These are phyloP conservation scores for Achlya hypogyna DNA, from an alignment of 352 stramenopile genomes.

Conservation along the genomic window DNA sequence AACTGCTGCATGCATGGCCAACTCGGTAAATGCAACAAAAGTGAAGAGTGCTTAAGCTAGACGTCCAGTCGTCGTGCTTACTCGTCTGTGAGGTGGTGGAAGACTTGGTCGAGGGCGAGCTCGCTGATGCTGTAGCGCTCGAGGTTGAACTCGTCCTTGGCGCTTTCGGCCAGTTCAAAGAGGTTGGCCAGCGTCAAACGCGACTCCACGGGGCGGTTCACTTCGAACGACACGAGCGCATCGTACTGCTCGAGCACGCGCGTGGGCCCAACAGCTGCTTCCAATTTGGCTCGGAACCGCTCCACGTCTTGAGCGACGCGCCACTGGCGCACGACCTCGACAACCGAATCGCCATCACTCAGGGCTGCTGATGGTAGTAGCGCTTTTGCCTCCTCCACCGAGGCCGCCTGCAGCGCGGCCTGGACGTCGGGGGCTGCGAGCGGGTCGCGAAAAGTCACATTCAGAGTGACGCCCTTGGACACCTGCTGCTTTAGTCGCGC, in stretches of 20 bases:
- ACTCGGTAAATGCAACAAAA: neutral
- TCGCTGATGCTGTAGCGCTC: conserved; percentile 88
- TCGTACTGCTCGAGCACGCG: conserved; percentile 35
- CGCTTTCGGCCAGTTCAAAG: conserved; percentile 71
- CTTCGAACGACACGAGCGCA: conserved; percentile 4
- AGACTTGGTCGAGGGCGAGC: conserved; percentile 87
- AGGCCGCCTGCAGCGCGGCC: neutral
- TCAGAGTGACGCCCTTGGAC: conserved; percentile 55
- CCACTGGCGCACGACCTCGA: conserved; percentile 15
- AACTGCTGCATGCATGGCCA: neutral
- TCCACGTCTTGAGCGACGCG: conserved; percentile 44
- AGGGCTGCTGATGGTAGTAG: neutral
- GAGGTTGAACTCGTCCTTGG: conserved; percentile 65
- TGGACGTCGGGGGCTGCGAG: neutral
- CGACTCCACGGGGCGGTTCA: neutral
- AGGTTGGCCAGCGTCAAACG: conserved; percentile 42
- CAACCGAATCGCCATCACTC: neutral
- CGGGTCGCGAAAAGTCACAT: neutral
- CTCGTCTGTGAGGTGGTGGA: conserved; percentile 89
- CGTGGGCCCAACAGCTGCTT: conserved; percentile 36
- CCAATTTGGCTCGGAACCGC: conserved; percentile 61
- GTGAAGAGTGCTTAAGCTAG: neutral
- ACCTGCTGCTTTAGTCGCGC: conserved; percentile 68
- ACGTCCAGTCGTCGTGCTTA: too few species aligned
- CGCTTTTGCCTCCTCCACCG: conserved; percentile 37